A percentile compares a stretch with the other conserved stretches of the same genome.
Conservation (phyloP, 176 grass and related monocot genomes). For the Musa beccarii region DNA sequence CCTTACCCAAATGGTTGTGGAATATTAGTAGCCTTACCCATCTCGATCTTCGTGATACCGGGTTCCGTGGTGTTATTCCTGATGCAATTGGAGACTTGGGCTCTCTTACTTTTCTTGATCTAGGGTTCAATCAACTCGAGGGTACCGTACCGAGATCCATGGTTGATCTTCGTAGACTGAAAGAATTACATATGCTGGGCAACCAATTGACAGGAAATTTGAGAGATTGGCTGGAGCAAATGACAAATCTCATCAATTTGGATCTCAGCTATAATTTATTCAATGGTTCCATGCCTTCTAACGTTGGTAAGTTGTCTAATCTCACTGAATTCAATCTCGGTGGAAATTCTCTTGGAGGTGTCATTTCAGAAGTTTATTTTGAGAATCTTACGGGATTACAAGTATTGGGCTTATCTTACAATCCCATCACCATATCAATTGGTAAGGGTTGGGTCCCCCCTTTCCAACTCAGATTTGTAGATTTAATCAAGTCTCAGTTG, state of each 20-base stretch:
- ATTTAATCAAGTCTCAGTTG: slow-evolving; percentile 8
- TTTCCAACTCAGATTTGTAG: not conserved
- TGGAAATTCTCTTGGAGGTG: not conserved
- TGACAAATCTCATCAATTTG: slow-evolving; percentile 10
- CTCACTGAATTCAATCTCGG: not conserved
- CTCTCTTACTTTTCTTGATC: not conserved
- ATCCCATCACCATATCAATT: not conserved
- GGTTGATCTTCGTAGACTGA: slow-evolving; percentile 1
- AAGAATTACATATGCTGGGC: not conserved
- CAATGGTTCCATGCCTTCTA: slow-evolving; percentile 1
- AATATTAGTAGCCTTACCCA: not conserved
- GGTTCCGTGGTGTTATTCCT: not conserved
- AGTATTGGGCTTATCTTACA: not conserved
- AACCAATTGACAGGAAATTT: slow-evolving; percentile 8
- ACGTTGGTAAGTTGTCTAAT: slow-evolving; percentile 2
- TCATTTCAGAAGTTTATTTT: slow-evolving; percentile 17
- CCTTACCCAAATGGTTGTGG: slow-evolving; percentile 23
- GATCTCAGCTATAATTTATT: not conserved
- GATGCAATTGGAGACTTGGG: not conserved
- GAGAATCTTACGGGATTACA: not conserved
- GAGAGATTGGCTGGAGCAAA: not conserved
- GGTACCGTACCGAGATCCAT: slow-evolving; percentile 5
- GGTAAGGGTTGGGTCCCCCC: not conserved
- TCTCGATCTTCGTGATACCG: not conserved
- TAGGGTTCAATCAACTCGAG: not conserved